Evolutionary conservation across 139 green algal species (phyloP).

Genomic region (Zygnema cylindricum): DNA sequence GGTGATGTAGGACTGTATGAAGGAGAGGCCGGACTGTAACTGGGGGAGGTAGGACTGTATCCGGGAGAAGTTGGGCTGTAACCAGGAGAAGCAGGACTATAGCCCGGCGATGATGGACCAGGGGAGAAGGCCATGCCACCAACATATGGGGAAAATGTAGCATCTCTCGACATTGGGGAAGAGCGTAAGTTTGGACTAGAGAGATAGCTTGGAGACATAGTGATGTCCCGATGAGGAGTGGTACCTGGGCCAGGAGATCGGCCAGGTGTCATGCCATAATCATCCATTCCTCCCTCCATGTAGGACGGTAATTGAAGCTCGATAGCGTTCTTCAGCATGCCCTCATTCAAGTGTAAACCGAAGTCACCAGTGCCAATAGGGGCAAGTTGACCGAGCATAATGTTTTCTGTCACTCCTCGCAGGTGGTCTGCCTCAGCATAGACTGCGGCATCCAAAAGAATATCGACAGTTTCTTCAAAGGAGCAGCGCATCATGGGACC

Average conservation of each 20-base stretch:
- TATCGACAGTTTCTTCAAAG: constrained; percentile 99
- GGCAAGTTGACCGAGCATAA: constrained; percentile 91
- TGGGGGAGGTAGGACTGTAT: constrained; percentile 67
- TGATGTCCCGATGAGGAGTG: constrained; percentile 62
- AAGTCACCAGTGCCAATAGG: constrained; percentile 79
- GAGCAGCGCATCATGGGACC: constrained; percentile 89
- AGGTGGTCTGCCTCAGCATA: constrained; percentile 81
- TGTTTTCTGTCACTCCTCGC: constrained; percentile 91
- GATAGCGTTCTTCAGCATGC: constrained; percentile 83
- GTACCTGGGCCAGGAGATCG: constrained; percentile 21
- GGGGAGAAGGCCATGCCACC: constrained; percentile 40
- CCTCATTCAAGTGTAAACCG: constrained; percentile 90
- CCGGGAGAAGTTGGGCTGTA: constrained; percentile 63
- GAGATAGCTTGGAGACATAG: constrained; percentile 62
- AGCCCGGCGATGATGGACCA: constrained; percentile 52
- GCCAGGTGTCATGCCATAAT: constrained; percentile 43
- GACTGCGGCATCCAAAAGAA: constrained; percentile 86
- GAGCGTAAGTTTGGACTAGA: constrained; percentile 56
- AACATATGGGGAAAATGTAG: constrained; percentile 65
- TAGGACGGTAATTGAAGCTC: constrained; percentile 74
- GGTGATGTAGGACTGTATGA: constrained; percentile 66
- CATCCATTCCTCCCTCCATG: constrained; percentile 29
- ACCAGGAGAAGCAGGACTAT: constrained; percentile 62
- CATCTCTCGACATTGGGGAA: constrained; percentile 61
- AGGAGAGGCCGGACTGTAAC: constrained; percentile 64